Percentiles rank a stretch among this genome's conserved stretches.
These are phyloP conservation scores for Heterococcus sp. DNA, from an alignment of 108 stramenopile genomes.

Conservation along the genomic window DNA sequence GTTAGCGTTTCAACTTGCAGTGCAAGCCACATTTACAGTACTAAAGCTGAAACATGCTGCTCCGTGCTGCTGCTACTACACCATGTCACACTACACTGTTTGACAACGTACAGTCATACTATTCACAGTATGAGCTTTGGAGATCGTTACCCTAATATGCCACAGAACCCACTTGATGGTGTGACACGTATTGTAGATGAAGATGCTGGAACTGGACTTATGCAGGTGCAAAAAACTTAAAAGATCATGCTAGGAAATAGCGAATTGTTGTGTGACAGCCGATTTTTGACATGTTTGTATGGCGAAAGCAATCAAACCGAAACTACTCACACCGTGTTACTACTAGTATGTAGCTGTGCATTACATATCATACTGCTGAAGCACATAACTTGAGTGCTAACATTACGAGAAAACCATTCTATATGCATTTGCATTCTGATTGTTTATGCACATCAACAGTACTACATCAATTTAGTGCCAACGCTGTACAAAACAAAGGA, in stretches of 20 bases:
- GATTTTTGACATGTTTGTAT: neutral
- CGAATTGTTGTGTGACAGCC: too few relatives aligned
- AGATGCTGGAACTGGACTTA: neutral
- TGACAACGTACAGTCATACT: constrained; percentile 69
- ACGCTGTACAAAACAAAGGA: constrained; percentile 8
- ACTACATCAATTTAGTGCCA: constrained; percentile 47
- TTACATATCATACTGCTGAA: neutral
- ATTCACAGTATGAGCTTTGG: constrained; percentile 87
- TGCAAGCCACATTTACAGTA: too few relatives aligned
- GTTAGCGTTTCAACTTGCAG: too few relatives aligned
- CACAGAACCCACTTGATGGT: constrained; percentile 35
- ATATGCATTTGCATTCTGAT: neutral
- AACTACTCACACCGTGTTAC: too few relatives aligned
- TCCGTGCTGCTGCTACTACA: too few relatives aligned
- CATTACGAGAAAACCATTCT: neutral
- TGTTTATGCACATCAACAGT: constrained; percentile 1
- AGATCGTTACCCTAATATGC: constrained; percentile 43
- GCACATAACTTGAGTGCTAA: neutral
- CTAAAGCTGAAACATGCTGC: too few relatives aligned
- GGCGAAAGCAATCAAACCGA: too few relatives aligned
- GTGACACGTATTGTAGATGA: constrained; percentile 2
- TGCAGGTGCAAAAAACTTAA: too few relatives aligned
- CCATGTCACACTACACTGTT: too few relatives aligned
- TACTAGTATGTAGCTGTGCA: neutral
- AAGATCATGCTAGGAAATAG: too few relatives aligned